These are phyloP conservation scores for Ajuga reptans DNA, from an alignment of 305 asterid species.

Conservation along the genomic window DNA sequence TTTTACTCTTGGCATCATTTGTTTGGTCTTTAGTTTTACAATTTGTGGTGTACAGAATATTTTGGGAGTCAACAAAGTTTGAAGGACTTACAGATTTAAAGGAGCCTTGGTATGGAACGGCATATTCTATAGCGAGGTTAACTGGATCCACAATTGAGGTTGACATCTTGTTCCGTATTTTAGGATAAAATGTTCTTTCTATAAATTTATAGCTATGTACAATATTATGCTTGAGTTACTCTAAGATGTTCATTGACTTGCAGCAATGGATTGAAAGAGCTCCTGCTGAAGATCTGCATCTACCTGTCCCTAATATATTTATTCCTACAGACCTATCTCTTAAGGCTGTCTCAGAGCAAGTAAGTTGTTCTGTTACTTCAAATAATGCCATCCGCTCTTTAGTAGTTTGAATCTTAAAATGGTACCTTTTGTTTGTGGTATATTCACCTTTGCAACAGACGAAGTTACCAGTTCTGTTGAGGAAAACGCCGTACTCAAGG, in stretches of 20 bases:
- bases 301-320: conserved; percentile 69
- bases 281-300: conserved; percentile 58
- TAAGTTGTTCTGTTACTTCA: conserved; percentile 26
- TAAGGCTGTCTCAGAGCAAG: conserved; percentile 51
- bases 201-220: conserved; percentile 11
- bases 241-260: conserved; percentile 28
- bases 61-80: conserved; percentile 91
- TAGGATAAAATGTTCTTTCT: not conserved
- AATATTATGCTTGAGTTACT: conserved; percentile 10
- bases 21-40: conserved; percentile 10
- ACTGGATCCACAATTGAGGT: conserved; percentile 67
- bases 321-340: conserved; percentile 86
- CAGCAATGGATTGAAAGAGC: conserved; percentile 72
- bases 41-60: conserved; percentile 50
- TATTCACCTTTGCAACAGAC: conserved; percentile 42
- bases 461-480: conserved; percentile 56
- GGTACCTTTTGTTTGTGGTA: conserved; percentile 23
- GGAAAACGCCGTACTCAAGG: conserved; percentile 71
- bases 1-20: conserved; percentile 1
- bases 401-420: conserved; percentile 5
- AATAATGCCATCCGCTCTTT: conserved; percentile 14
- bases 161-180: conserved; percentile 23
- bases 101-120: conserved; percentile 98
- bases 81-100: conserved; percentile 52
- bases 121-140: conserved; percentile 58